These are phyloP conservation scores for Corylus avellana DNA, from an alignment of 306 rosid genomes.

Conservation along the genomic window DNA sequence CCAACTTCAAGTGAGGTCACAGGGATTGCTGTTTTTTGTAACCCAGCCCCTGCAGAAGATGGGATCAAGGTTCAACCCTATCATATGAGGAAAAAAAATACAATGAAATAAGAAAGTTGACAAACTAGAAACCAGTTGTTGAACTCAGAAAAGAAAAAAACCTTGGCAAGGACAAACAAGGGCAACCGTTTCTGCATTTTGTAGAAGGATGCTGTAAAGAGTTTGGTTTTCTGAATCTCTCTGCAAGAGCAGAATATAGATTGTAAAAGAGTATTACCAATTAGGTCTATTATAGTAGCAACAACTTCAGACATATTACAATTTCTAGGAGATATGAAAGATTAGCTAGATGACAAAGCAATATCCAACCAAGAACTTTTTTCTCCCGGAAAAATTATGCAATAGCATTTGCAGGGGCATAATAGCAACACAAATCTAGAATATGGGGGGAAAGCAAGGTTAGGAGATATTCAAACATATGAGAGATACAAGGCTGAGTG, in stretches of 20 bases:
- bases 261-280: conserved; percentile 8
- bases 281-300: background rate
- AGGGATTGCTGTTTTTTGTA: conserved; percentile 49
- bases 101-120: background rate
- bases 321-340: background rate
- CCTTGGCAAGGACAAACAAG: conserved; percentile 68
- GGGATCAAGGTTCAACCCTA: conserved; percentile 5
- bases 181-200: conserved; percentile 91
- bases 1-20: conserved; percentile 79
- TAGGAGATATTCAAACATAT: background rate
- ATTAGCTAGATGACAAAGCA: background rate
- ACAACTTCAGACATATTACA: background rate
- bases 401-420: background rate
- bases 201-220: conserved; percentile 67
- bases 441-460: background rate
- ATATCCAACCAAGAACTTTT: background rate
- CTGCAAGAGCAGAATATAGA: conserved; percentile 34
- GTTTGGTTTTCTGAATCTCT: conserved; percentile 48
- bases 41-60: conserved; percentile 41
- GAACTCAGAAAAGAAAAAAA: conserved; percentile 24
- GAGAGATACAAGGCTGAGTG: background rate
- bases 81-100: conserved; percentile 9
- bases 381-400: background rate
- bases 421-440: background rate
- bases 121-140: background rate